phyloP scores from a whole-genome alignment of 2,329 filamentous ascomycete species.

The Xylariaceae sp. region DNA sequence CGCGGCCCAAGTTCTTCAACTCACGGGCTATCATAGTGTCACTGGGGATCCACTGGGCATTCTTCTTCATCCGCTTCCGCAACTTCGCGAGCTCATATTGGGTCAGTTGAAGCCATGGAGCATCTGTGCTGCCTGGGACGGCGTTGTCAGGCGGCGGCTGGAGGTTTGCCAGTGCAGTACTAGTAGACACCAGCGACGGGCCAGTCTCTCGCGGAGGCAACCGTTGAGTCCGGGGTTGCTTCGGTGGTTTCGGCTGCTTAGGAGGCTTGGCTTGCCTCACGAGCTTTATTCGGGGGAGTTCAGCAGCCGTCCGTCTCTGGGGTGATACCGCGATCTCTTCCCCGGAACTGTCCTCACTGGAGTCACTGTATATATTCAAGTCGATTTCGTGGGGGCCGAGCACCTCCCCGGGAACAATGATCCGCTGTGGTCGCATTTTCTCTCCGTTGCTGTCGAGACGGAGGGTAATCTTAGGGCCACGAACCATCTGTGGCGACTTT shows the following conservation, averaged over 20 bases:
- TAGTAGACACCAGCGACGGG: slow-evolving; percentile 38
- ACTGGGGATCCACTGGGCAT: slow-evolving; percentile 77
- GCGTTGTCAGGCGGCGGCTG: slow-evolving; percentile 57
- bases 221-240: slow-evolving; percentile 26
- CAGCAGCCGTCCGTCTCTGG: slow-evolving; percentile 32
- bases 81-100: slow-evolving; percentile 62
- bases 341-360: slow-evolving; percentile 48
- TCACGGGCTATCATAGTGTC: slow-evolving; percentile 82
- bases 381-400: slow-evolving; percentile 60
- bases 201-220: slow-evolving; percentile 33
- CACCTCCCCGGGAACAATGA: slow-evolving; percentile 62
- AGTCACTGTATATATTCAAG: slow-evolving; percentile 52
- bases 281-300: slow-evolving; percentile 45
- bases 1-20: slow-evolving; percentile 64
- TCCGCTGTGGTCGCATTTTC: slow-evolving; percentile 46
- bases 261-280: slow-evolving; percentile 42
- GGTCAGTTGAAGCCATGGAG: slow-evolving; percentile 62
- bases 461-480: slow-evolving; percentile 42
- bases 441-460: slow-evolving; percentile 41
- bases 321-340: slow-evolving; percentile 41
- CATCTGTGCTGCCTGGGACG: slow-evolving; percentile 51
- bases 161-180: slow-evolving; percentile 36
- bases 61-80: slow-evolving; percentile 87
- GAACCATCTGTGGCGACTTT: slow-evolving; percentile 49
- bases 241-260: slow-evolving; percentile 37